phyloP scores from a whole-genome alignment of 495 filamentous ascomycete species.

The Neurospora tetrasperma region DNA sequence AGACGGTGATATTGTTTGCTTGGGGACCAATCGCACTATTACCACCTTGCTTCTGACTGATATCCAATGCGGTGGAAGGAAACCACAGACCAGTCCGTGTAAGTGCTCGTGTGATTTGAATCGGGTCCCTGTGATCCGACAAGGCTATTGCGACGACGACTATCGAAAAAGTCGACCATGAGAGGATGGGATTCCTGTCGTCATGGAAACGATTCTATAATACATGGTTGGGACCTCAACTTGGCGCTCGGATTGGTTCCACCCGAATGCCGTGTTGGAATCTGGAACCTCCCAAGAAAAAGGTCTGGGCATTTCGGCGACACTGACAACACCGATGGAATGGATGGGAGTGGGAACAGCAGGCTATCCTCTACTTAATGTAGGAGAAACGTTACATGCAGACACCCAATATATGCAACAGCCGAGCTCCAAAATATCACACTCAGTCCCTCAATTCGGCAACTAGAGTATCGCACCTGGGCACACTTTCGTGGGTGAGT shows the following conservation, averaged over 20 bases:
- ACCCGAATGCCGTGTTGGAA: neutral
- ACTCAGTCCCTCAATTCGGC: no score
- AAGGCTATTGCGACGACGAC: neutral
- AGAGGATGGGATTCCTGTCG: neutral
- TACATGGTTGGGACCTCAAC: neutral
- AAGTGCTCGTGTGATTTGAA: neutral
- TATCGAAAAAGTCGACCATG: neutral
- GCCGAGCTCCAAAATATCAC: neutral
- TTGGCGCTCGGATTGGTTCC: neutral
- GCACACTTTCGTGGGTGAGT: no score
- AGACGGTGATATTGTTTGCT: neutral
- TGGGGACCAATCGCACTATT: neutral
- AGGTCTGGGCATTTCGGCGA: neutral
- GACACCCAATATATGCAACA: neutral
- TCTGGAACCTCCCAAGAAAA: neutral
- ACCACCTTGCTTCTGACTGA: neutral
- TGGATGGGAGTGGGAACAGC: neutral
- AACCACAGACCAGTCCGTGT: neutral
- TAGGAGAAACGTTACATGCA: neutral
- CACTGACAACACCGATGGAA: neutral
- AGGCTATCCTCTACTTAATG: neutral
- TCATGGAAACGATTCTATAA: neutral
- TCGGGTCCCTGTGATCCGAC: neutral
- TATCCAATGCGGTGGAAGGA: neutral
- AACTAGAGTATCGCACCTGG: no score